phyloP scores from a whole-genome alignment of 2,329 filamentous ascomycete genomes.

The Fusarium luffae region DNA sequence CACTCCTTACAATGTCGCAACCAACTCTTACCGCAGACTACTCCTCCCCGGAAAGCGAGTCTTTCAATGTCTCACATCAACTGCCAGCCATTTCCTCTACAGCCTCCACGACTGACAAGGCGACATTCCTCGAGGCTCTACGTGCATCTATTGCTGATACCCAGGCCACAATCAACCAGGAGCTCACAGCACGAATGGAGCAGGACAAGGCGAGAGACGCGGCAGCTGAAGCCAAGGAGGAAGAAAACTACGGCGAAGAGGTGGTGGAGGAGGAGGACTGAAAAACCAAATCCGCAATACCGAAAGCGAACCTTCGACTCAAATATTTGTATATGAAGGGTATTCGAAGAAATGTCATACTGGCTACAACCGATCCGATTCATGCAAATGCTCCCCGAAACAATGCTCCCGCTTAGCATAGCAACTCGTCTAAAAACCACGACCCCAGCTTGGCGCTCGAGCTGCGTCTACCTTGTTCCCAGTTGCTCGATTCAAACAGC shows the following conservation, averaged over 20 bases:
- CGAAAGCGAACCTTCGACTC: neutral
- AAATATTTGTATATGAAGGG: conserved; percentile 36
- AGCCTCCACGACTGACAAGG: conserved; percentile 60
- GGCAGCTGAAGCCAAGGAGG: conserved; percentile 68
- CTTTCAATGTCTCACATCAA: conserved; percentile 57
- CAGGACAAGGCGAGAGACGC: conserved; percentile 70
- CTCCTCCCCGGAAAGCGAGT: conserved; percentile 60
- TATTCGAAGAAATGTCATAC: conserved; percentile 42
- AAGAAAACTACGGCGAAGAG: conserved; percentile 89
- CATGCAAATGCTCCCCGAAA: conserved; percentile 39
- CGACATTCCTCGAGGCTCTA: conserved; percentile 68
- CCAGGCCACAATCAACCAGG: conserved; percentile 76
- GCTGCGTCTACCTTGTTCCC: conserved; percentile 50
- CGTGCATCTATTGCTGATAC: conserved; percentile 65
- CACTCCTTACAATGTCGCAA: conserved; percentile 27
- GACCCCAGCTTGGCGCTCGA: conserved; percentile 52
- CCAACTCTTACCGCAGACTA: conserved; percentile 59
- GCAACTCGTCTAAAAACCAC: conserved; percentile 48
- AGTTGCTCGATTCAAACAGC: conserved; percentile 70
- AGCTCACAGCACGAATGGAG: conserved; percentile 79
- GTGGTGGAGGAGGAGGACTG: conserved; percentile 71
- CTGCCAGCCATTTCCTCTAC: conserved; percentile 52
- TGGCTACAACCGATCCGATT: conserved; percentile 38
- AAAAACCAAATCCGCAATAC: conserved; percentile 1
- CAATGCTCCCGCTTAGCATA: conserved; percentile 23